Percentiles rank a stretch among this genome's conserved stretches.
Conservation (phyloP, 2,329 filamentous ascomycete species). For the Alternaria alternata region DNA sequence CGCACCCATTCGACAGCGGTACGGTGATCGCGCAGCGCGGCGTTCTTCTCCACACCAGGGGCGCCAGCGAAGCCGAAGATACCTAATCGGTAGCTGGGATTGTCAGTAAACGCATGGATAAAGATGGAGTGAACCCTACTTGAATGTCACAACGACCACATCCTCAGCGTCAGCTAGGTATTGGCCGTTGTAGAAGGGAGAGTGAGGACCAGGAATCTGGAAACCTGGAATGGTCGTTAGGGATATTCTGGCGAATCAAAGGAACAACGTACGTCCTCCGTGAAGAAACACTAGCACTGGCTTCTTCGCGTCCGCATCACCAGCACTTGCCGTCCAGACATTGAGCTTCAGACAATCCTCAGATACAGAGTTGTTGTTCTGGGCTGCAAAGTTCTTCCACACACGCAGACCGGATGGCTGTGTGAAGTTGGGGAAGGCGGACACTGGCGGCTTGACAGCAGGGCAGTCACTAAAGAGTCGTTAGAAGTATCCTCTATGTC, state of each 20-base stretch:
- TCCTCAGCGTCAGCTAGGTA: constrained; percentile 39
- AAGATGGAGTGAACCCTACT: constrained; percentile 18
- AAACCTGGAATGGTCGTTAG: constrained; percentile 25
- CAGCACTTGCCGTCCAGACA: constrained; percentile 36
- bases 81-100: constrained; percentile 46
- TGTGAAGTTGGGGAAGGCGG: constrained; percentile 38
- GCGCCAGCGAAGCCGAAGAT: constrained; percentile 53
- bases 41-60: constrained; percentile 46
- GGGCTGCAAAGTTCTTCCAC: constrained; percentile 39
- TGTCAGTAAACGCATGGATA: not conserved
- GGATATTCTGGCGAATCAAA: not conserved
- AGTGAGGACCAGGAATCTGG: constrained; percentile 36
- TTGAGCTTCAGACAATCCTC: constrained; percentile 45
- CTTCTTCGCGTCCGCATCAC: constrained; percentile 27
- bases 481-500: not conserved
- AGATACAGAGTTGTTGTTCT: constrained; percentile 31
- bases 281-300: constrained; percentile 42
- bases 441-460: constrained; percentile 33
- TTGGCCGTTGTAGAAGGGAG: constrained; percentile 39
- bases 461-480: constrained; percentile 33
- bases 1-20: constrained; percentile 50
- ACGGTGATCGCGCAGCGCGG: constrained; percentile 44
- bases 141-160: constrained; percentile 42
- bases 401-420: constrained; percentile 33
- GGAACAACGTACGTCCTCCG: constrained; percentile 34